Conservation (phyloP, 2,329 filamentous ascomycete genomes). For the Cytospora schulzeri region DNA sequence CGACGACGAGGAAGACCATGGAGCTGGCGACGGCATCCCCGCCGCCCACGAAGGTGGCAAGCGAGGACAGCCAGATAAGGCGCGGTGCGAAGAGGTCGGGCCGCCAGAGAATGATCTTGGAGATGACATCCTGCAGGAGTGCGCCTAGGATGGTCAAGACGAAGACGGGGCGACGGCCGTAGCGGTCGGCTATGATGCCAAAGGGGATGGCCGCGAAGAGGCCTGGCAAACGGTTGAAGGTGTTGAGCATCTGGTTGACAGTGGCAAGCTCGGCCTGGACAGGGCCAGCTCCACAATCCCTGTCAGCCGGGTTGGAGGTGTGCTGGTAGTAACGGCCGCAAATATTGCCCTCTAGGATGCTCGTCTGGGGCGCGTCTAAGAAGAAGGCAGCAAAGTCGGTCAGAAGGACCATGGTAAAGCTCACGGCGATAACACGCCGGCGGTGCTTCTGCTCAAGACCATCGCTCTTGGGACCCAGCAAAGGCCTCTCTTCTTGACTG, state of each 20-base stretch:
- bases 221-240: slow-evolving; percentile 12
- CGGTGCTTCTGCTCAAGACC: not conserved
- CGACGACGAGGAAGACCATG: slow-evolving; percentile 6
- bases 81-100: slow-evolving; percentile 2
- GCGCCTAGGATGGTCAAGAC: slow-evolving; percentile 12
- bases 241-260: slow-evolving; percentile 15
- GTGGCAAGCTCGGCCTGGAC: slow-evolving; percentile 16
- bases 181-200: slow-evolving; percentile 8
- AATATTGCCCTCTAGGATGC: slow-evolving; percentile 9
- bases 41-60: not conserved
- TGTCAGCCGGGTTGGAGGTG: not conserved
- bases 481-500: not conserved
- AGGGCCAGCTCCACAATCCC: not conserved
- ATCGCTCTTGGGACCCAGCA: not conserved
- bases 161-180: slow-evolving; percentile 7
- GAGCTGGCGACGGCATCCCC: slow-evolving; percentile 7
- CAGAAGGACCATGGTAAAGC: slow-evolving; percentile 10
- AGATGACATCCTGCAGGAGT: slow-evolving; percentile 6
- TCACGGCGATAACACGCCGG: slow-evolving; percentile 10
- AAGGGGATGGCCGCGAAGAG: slow-evolving; percentile 9
- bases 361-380: slow-evolving; percentile 6
- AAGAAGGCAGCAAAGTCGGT: slow-evolving; percentile 10
- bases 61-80: slow-evolving; percentile 5
- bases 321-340: slow-evolving; percentile 8
- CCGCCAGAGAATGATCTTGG: slow-evolving; percentile 12